Evolutionary conservation across 2,329 filamentous ascomycete genomes (phyloP).

Genomic region (Verticillium isaacii): DNA sequence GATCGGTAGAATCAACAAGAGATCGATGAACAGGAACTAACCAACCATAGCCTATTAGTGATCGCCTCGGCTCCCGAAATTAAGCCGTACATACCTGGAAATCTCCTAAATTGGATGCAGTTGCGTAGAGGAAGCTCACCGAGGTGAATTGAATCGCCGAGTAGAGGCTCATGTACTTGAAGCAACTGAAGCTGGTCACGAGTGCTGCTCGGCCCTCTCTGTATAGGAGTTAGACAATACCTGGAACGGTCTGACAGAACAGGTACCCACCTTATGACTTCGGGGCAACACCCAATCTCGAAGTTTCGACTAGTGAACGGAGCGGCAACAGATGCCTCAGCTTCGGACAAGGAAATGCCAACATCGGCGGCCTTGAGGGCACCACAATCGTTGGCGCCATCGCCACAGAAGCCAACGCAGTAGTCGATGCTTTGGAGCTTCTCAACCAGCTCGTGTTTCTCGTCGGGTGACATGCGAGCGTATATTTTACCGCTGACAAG

Average conservation of each 20-base stretch:
- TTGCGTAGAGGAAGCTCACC: constrained; percentile 93
- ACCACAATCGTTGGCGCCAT: constrained; percentile 96
- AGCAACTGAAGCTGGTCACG: constrained; percentile 98
- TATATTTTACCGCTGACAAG: constrained; percentile 90
- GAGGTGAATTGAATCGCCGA: constrained; percentile 99
- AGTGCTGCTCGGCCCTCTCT: constrained; percentile 89
- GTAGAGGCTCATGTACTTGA: constrained; percentile 99
- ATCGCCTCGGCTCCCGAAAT: not conserved
- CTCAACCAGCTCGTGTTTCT: constrained; percentile 96
- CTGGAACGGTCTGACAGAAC: not conserved
- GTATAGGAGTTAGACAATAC: constrained; percentile 12
- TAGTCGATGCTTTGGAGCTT: constrained; percentile 96
- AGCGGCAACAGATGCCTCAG: constrained; percentile 95
- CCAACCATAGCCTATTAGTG: not conserved
- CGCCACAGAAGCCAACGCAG: constrained; percentile 91
- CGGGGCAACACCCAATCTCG: constrained; percentile 91
- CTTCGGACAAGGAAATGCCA: constrained; percentile 93
- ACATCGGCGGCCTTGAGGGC: constrained; percentile 96
- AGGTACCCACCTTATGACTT: constrained; percentile 67
- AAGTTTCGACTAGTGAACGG: constrained; percentile 95
- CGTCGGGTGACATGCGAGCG: constrained; percentile 96
- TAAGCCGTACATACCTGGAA: constrained; percentile 59
- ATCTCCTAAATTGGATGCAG: constrained; percentile 89
- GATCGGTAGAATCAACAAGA: constrained; percentile 88
- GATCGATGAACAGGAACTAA: constrained; percentile 88